Evolutionary conservation across 2,329 filamentous ascomycete genomes (phyloP).

Genomic region (Sphaerulina musiva): DNA sequence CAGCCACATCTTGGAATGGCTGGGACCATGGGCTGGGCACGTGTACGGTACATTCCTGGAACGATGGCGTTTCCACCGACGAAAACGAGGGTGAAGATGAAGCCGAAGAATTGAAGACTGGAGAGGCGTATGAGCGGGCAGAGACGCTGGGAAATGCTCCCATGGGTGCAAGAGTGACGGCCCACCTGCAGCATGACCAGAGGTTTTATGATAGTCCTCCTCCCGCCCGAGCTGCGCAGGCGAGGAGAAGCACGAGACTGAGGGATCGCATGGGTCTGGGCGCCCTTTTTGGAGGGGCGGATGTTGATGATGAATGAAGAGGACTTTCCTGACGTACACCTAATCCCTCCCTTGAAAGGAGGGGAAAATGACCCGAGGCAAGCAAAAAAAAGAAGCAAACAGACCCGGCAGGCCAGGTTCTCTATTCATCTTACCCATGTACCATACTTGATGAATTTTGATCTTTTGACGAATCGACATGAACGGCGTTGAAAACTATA

Average conservation of each 20-base stretch:
- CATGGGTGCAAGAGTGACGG: slow-evolving; percentile 56
- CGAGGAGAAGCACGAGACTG: slow-evolving; percentile 17
- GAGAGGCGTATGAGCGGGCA: slow-evolving; percentile 30
- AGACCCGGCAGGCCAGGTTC: too few species aligned
- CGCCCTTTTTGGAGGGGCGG: slow-evolving; percentile 23
- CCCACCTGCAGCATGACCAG: slow-evolving; percentile 48
- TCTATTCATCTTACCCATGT: too few species aligned
- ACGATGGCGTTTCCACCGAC: slow-evolving; percentile 51
- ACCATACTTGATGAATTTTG: too few species aligned
- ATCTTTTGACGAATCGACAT: too few species aligned
- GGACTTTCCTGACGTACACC: too few species aligned
- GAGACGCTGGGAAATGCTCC: slow-evolving; percentile 25
- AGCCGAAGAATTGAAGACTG: slow-evolving; percentile 7
- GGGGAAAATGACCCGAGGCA: too few species aligned
- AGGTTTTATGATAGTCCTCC: slow-evolving; percentile 36
- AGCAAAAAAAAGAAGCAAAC: too few species aligned
- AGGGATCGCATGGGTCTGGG: slow-evolving; percentile 27
- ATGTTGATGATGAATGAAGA: slow-evolving; percentile 11
- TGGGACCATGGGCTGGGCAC: slow-evolving; percentile 67
- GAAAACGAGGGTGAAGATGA: slow-evolving; percentile 51
- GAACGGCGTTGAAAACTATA: too few species aligned
- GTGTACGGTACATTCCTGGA: slow-evolving; percentile 71
- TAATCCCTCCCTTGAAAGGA: too few species aligned
- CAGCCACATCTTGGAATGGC: slow-evolving; percentile 80
- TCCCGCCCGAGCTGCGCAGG: background rate